Base-by-base conservation (phyloP, 164 flowering plant genomes). In the Kingdonia uniflora region DNA sequence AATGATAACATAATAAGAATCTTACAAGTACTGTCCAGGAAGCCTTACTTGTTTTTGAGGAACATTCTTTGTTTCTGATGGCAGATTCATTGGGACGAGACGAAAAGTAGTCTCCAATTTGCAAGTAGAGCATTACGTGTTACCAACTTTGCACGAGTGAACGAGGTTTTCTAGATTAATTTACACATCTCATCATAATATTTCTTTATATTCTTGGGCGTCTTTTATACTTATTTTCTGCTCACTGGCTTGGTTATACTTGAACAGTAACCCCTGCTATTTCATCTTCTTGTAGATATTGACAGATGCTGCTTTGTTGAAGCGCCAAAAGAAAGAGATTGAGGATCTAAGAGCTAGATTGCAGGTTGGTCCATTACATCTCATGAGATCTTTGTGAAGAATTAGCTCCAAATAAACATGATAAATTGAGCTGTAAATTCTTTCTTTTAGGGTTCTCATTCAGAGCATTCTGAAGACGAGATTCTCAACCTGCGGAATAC, bases 321-420 rank as follows among this genome's bases (percentile, higher is more conserved):
- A 94, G 70, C 95, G 99, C 25, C 99, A 94, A 71, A 92, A 84
- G 73, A 94, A 82, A 68, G 99, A 94, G 74, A 94, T 94, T 52
- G 99, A 84, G 65, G 95, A 84, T 55, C 92, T 94, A 63, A 78
- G 95, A 19, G 89, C 83, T 55, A 94, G 87, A 72, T 68, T 94
- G 67, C 77, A 76, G 90, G 99, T 85, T 59, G 26, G 55, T 25
- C 10, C 54, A 6, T 11, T 60, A 14, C 13, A 37, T 23, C 22
- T 44, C 29, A 24, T 51, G n/a, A 10, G 10, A 29, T 8, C 35
- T 29, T 8, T 29, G 35, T 29, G 35, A 29, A 60, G 56, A 46
- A 14, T 41, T 41, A 39, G 46, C 20, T 51, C 44, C 6, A 49
- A 49, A 29, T 14, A 10, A 13, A n/a, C 15, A 26, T n/a, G n/a